phyloP scores from a whole-genome alignment of 2,329 filamentous ascomycete species.

The Verticillium albo-atrum region DNA sequence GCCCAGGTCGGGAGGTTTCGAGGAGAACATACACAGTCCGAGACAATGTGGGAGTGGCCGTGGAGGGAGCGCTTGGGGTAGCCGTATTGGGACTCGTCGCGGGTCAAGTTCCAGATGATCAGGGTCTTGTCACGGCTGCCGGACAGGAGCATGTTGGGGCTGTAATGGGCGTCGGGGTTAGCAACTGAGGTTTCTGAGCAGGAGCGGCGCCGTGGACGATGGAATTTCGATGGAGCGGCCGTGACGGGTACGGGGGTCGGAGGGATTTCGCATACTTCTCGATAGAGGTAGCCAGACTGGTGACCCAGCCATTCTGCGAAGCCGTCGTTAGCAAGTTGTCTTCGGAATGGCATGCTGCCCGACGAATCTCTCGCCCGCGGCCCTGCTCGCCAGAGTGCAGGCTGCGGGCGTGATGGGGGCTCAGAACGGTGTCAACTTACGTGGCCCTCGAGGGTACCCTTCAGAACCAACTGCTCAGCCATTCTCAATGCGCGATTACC shows the following conservation, averaged over 20 bases:
- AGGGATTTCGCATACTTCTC: constrained; percentile 71
- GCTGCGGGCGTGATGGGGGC: background rate
- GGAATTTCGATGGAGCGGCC: constrained; percentile 12
- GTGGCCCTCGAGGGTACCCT: constrained; percentile 98
- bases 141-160: constrained; percentile 99
- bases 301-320: constrained; percentile 89
- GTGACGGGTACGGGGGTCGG: constrained; percentile 2
- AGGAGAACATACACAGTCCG: constrained; percentile 83
- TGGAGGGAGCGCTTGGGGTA: constrained; percentile 99
- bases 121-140: constrained; percentile 96
- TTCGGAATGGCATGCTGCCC: constrained; percentile 4
- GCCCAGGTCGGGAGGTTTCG: background rate
- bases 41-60: constrained; percentile 99
- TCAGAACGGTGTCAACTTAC: constrained; percentile 42
- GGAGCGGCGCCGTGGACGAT: background rate
- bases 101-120: constrained; percentile 99
- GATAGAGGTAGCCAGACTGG: constrained; percentile 94
- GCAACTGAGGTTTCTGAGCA: constrained; percentile 12
- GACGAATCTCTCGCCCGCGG: constrained; percentile 14
- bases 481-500: constrained; percentile 50
- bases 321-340: constrained; percentile 11
- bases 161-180: constrained; percentile 27
- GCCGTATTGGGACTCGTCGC: constrained; percentile 96
- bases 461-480: constrained; percentile 93
- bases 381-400: background rate